Percentiles rank a stretch among this genome's conserved stretches.
Conservation (phyloP, 805 yeast genomes). For the Candida khao-thaluensis region DNA sequence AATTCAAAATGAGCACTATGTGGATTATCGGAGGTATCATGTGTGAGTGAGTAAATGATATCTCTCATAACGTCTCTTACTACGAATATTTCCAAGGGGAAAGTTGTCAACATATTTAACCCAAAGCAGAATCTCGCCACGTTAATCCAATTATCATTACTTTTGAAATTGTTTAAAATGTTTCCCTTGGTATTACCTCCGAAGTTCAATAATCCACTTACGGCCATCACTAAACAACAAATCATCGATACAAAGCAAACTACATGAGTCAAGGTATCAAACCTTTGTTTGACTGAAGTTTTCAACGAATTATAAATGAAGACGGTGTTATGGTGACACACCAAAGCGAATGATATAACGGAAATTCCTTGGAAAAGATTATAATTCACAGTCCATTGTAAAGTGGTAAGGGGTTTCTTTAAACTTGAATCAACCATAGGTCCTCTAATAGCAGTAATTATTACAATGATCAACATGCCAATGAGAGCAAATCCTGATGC, state of each 20-base stretch:
- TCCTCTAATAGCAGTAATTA: slow-evolving; percentile 71
- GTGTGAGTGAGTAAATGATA: slow-evolving; percentile 33
- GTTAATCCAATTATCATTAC: slow-evolving; percentile 71
- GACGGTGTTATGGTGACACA: slow-evolving; percentile 92
- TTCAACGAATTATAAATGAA: slow-evolving; percentile 83
- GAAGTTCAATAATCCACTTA: slow-evolving; percentile 74
- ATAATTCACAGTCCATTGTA: slow-evolving; percentile 54
- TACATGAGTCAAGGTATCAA: slow-evolving; percentile 75
- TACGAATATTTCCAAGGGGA: slow-evolving; percentile 88
- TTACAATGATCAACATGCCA: slow-evolving; percentile 78
- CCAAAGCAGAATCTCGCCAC: slow-evolving; percentile 91
- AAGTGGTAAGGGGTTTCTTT: slow-evolving; percentile 47
- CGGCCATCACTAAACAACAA: slow-evolving; percentile 75
- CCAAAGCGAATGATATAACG: slow-evolving; percentile 93
- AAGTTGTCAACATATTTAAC: slow-evolving; percentile 86
- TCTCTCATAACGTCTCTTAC: slow-evolving; percentile 84
- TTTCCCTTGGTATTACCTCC: slow-evolving; percentile 82
- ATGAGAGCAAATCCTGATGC: slow-evolving; percentile 83
- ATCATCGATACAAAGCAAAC: slow-evolving; percentile 80
- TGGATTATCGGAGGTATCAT: slow-evolving; percentile 17
- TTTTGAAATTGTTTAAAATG: slow-evolving; percentile 80
- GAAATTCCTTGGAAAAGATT: slow-evolving; percentile 85
- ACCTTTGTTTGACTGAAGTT: slow-evolving; percentile 72
- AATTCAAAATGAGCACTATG: slow-evolving; percentile 39
- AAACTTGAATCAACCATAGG: slow-evolving; percentile 52